Evolutionary conservation across 768 basidiomycete genomes (phyloP).

Genomic region (Leccinum aurantiacum): DNA sequence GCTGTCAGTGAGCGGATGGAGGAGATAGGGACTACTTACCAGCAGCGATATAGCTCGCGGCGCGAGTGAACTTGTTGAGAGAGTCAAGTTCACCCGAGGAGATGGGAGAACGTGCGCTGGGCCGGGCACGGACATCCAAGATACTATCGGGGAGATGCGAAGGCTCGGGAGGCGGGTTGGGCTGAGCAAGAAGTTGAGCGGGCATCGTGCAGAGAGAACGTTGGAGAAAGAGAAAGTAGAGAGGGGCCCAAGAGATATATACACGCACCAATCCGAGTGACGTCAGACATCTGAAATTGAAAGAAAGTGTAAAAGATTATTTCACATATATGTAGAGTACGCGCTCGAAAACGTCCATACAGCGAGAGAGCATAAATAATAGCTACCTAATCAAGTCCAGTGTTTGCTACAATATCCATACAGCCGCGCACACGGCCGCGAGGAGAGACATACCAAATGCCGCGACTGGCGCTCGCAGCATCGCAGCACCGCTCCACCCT

Average conservation of each 20-base stretch:
- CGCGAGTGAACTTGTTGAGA: conserved; percentile 54
- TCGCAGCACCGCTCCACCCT: conserved; percentile 43
- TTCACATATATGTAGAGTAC: not conserved
- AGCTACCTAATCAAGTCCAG: not conserved
- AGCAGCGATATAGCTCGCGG: conserved; percentile 70
- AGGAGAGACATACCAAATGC: conserved; percentile 16
- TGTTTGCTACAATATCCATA: conserved; percentile 20
- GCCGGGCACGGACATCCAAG: conserved; percentile 47
- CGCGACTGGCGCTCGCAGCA: conserved; percentile 8
- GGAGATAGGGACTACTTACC: conserved; percentile 39
- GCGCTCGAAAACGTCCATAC: not conserved
- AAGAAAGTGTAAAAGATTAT: not conserved
- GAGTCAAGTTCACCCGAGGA: conserved; percentile 49
- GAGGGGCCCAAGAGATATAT: not conserved
- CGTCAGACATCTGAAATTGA: not conserved
- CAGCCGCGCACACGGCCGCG: conserved; percentile 6
- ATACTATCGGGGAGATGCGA: conserved; percentile 64
- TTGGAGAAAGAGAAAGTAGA: not conserved
- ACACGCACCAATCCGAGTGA: not conserved
- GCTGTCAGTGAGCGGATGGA: not conserved
- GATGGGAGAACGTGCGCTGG: conserved; percentile 49
- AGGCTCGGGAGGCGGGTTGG: conserved; percentile 69
- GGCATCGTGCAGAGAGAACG: conserved; percentile 44
- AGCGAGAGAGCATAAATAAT: not conserved
- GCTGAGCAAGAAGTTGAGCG: conserved; percentile 52